Evolutionary conservation across 805 yeast species (phyloP).

Genomic region (Sungouiella thailandica): DNA sequence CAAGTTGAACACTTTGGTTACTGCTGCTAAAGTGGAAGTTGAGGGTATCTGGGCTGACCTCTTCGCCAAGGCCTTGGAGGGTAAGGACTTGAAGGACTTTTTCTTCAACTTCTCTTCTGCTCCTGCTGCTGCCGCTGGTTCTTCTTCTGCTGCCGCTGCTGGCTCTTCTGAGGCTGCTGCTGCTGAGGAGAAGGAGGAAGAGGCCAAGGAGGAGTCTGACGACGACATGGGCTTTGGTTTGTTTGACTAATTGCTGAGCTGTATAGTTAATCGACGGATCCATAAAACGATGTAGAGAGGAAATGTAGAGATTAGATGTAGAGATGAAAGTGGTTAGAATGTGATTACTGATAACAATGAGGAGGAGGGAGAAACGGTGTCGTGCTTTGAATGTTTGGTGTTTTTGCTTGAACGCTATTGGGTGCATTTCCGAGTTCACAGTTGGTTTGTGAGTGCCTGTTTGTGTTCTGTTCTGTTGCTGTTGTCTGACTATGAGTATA

Average conservation of each 20-base stretch:
- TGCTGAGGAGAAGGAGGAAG: slow-evolving; percentile 25
- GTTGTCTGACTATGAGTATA: no score
- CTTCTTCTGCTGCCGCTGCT: slow-evolving; percentile 32
- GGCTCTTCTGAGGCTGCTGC: slow-evolving; percentile 32
- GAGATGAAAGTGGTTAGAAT: no score
- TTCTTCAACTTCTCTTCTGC: slow-evolving; percentile 46
- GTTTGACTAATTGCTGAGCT: slow-evolving; percentile 30
- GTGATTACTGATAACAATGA: no score
- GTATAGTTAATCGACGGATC: no score
- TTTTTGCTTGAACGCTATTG: no score
- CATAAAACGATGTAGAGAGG: slow-evolving; percentile 1
- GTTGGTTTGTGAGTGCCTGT: no score
- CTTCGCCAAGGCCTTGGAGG: slow-evolving; percentile 44
- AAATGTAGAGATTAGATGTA: not conserved
- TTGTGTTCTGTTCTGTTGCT: no score
- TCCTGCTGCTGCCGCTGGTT: slow-evolving; percentile 39
- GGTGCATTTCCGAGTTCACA: no score
- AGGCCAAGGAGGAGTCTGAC: slow-evolving; percentile 27
- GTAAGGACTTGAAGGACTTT: slow-evolving; percentile 43
- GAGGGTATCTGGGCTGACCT: slow-evolving; percentile 45
- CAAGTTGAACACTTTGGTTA: slow-evolving; percentile 38
- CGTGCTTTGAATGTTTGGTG: no score
- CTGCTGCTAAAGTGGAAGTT: slow-evolving; percentile 40
- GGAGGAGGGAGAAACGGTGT: no score
- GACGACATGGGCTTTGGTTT: slow-evolving; percentile 44